phyloP scores from a whole-genome alignment of 257 asterid species.

The Solanum chiquidenum region DNA sequence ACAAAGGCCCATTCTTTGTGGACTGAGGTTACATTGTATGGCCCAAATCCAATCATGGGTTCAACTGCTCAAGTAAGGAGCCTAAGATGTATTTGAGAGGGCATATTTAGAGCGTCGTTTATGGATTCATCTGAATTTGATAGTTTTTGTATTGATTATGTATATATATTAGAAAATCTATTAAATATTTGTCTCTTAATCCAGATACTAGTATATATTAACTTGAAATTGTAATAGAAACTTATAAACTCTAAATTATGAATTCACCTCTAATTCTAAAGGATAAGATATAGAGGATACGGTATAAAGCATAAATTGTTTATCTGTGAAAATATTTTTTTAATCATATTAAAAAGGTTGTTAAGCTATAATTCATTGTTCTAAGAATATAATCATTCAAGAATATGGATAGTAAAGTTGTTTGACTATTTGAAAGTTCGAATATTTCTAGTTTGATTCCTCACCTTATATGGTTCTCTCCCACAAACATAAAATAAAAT shows the following conservation, averaged over 20 bases:
- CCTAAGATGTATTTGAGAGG: background rate
- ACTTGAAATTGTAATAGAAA: background rate
- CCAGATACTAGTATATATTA: background rate
- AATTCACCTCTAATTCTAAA: background rate
- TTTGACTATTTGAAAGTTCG: background rate
- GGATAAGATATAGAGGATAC: background rate
- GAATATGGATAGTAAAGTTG: background rate
- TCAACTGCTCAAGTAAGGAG: background rate
- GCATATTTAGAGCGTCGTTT: background rate
- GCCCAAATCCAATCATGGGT: background rate
- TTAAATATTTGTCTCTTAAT: background rate
- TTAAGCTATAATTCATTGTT: background rate
- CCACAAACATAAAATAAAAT: background rate
- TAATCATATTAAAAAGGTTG: background rate
- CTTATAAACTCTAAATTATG: background rate
- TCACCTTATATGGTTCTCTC: background rate
- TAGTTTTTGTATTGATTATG: background rate
- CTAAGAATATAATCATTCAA: background rate
- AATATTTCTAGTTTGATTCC: background rate
- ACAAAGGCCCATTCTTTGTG: background rate
- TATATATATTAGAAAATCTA: background rate
- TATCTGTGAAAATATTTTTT: background rate
- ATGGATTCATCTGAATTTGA: background rate
- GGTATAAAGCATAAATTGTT: background rate
- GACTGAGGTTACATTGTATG: background rate